These are phyloP conservation scores for Nothopassalora personata DNA, from an alignment of 2,329 filamentous ascomycete species.

Conservation along the genomic window DNA sequence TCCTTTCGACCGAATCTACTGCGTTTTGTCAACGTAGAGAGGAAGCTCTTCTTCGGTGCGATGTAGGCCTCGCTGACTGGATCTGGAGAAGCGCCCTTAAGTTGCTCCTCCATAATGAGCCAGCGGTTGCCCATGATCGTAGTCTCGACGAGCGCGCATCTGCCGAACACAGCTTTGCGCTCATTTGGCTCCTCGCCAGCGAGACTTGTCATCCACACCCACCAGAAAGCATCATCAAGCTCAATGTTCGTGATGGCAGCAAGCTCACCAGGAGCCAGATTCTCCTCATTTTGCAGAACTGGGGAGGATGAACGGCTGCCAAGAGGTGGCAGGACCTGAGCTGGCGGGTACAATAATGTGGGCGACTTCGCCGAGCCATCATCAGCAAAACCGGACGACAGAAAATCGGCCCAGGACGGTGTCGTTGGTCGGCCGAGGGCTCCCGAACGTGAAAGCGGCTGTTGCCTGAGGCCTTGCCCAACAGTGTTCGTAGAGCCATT, in stretches of 20 bases:
- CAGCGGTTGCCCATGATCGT: slow-evolving; percentile 74
- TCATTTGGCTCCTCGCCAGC: slow-evolving; percentile 80
- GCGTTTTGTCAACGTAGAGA: slow-evolving; percentile 73
- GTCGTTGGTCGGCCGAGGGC: slow-evolving; percentile 79
- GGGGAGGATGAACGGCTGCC: slow-evolving; percentile 17
- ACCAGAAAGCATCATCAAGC: slow-evolving; percentile 96
- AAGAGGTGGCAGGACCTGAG: slow-evolving; percentile 85
- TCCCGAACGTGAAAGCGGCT: slow-evolving; percentile 61
- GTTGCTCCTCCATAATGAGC: slow-evolving; percentile 93
- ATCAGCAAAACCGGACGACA: slow-evolving; percentile 87
- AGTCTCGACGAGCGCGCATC: slow-evolving; percentile 89
- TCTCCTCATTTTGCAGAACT: slow-evolving; percentile 55
- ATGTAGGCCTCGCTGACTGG: slow-evolving; percentile 83
- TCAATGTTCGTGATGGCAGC: slow-evolving; percentile 84
- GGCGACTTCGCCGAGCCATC: slow-evolving; percentile 49
- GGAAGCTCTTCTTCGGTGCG: slow-evolving; percentile 79
- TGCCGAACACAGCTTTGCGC: slow-evolving; percentile 87
- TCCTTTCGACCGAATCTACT: slow-evolving; percentile 64
- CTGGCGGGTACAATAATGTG: slow-evolving; percentile 74
- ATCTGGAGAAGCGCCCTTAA: slow-evolving; percentile 84
- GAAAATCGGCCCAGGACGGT: slow-evolving; percentile 96
- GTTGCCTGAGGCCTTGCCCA: slow-evolving; percentile 54
- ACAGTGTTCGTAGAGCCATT: slow-evolving; percentile 21
- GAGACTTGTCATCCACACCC: slow-evolving; percentile 98
- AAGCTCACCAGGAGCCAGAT: slow-evolving; percentile 84